Conservation (phyloP, 805 yeast species). For the Nakazawaea pomicola region DNA sequence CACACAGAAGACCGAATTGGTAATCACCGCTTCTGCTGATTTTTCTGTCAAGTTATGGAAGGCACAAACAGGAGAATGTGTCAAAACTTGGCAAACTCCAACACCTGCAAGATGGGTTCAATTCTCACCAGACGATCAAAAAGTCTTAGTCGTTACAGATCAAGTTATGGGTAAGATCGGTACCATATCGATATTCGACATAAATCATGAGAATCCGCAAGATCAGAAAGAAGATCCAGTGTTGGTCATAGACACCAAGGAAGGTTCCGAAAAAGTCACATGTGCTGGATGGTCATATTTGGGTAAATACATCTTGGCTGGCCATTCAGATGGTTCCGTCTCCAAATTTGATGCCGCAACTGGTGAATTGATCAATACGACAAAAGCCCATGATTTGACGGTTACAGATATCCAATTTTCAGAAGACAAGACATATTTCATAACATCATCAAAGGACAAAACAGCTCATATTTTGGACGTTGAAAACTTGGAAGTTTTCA, state of each 20-base stretch:
- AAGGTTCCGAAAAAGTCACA: slow-evolving; percentile 57
- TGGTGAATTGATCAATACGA: slow-evolving; percentile 60
- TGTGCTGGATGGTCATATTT: slow-evolving; percentile 87
- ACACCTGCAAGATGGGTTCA: slow-evolving; percentile 92
- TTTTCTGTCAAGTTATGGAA: slow-evolving; percentile 81
- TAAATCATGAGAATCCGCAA: slow-evolving; percentile 42
- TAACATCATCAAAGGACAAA: slow-evolving; percentile 91
- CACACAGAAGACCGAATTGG: slow-evolving; percentile 59
- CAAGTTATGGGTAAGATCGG: slow-evolving; percentile 90
- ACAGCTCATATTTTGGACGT: slow-evolving; percentile 74
- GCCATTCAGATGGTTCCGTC: slow-evolving; percentile 82
- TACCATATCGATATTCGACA: slow-evolving; percentile 60
- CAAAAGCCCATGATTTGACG: slow-evolving; percentile 67
- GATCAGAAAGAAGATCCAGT: slow-evolving; percentile 51
- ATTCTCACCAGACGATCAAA: slow-evolving; percentile 67
- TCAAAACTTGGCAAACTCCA: slow-evolving; percentile 65
- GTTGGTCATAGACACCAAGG: slow-evolving; percentile 54
- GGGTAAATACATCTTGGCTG: slow-evolving; percentile 71
- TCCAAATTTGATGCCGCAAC: slow-evolving; percentile 74
- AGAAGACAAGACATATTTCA: slow-evolving; percentile 80
- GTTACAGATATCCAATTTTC: slow-evolving; percentile 90
- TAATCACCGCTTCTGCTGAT: slow-evolving; percentile 91
- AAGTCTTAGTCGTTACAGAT: slow-evolving; percentile 75
- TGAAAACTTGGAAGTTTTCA: slow-evolving; percentile 65
- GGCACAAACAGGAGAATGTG: slow-evolving; percentile 69